Evolutionary conservation across 768 basidiomycete species (phyloP), one percentile per base, ranked within the genome.

Genomic region (Boletus tylopilopsis): DNA sequence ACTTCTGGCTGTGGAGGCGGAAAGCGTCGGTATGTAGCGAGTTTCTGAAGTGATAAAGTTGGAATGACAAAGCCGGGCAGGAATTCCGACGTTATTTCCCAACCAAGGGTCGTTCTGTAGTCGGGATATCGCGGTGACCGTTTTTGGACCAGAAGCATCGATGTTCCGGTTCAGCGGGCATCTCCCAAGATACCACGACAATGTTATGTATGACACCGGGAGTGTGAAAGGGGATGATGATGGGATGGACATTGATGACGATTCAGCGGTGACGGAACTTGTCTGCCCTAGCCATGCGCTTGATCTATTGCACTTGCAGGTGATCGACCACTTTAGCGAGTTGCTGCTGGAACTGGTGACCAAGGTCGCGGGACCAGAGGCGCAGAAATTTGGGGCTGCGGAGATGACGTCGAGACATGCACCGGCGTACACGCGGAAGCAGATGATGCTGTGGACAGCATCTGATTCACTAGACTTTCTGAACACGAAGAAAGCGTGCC

Each of bases 161-260:
- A 58, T 71, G 40, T 53, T 63, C 39, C 58, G 57, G 39, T 84
- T 83, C 56, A 71, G 69, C 29, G 57, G 56, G 19, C 72, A 69
- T 51, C 67, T 69, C 60, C 58, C 68, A 36, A 74, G 64, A 19
- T 65, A 74, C 43, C 61, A 55, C 44, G 54, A 75, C 71, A 59
- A 67, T 56, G 55, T 54, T 48, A 42, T 56, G 46, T 24, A 57
- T 4, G 48, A 45, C 19, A 36, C 33, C 18, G 35, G 22, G 29
- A 32, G 23, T 22, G 57, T 61, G 39, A 60, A 61, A 19, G 68
- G 68, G 42, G 68, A 68, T 44, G 72, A 73, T 9, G 72, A 76
- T 51, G 71, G 68, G 49, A 87, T 84, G 80, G 77, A 84, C 45
- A 68, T 87, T 27, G 87, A 88, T 58, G 81, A 83, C 29, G 78